A percentile compares a stretch with the other conserved stretches of the same genome.
phyloP scores from a whole-genome alignment of 768 basidiomycete species.

The Tylopilus sp. region DNA sequence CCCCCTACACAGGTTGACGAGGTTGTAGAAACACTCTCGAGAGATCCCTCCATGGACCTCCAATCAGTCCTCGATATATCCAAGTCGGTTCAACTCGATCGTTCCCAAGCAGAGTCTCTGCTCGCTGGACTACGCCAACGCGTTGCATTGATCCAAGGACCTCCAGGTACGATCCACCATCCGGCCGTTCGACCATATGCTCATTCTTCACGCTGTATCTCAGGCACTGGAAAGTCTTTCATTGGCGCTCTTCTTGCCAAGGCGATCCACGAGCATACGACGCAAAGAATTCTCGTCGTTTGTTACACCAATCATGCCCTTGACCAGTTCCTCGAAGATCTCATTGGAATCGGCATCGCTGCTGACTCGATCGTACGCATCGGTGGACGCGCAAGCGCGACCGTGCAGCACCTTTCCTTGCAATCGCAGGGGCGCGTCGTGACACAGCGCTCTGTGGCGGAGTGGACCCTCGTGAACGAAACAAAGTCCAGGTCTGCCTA shows the following conservation, averaged over 20 bases:
- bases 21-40: conserved; percentile 29
- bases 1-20: conserved; percentile 4
- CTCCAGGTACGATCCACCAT: conserved; percentile 51
- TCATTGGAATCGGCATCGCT: conserved; percentile 59
- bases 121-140: conserved; percentile 52
- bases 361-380: conserved; percentile 49
- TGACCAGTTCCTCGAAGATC: conserved; percentile 63
- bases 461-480: conserved; percentile 42
- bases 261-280: conserved; percentile 46
- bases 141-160: conserved; percentile 67
- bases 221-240: conserved; percentile 75
- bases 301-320: conserved; percentile 77
- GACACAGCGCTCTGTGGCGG: conserved; percentile 26
- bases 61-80: conserved; percentile 33
- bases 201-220: background rate
- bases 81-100: conserved; percentile 47
- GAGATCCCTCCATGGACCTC: conserved; percentile 40
- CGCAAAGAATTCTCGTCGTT: conserved; percentile 57
- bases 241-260: conserved; percentile 68
- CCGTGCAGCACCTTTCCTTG: conserved; percentile 47
- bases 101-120: conserved; percentile 46
- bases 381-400: conserved; percentile 49
- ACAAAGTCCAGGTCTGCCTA: conserved; percentile 27
- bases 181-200: background rate
- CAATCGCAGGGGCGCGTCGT: conserved; percentile 35